These are phyloP conservation scores for Periconia digitata DNA, from an alignment of 2,329 filamentous ascomycete genomes.

Conservation along the genomic window DNA sequence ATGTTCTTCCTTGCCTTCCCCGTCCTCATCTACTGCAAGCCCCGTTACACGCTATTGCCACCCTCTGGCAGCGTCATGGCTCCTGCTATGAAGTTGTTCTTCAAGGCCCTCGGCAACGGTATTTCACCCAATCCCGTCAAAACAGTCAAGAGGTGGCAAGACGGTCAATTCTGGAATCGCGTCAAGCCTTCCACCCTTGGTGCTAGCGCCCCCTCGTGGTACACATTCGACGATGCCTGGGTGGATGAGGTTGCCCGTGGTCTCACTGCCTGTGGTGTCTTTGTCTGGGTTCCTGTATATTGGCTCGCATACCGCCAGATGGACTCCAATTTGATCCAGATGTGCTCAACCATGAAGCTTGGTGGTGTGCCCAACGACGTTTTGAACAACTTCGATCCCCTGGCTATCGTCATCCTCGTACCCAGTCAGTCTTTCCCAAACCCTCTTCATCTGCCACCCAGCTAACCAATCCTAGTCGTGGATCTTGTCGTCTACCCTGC, in stretches of 20 bases:
- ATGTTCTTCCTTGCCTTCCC: conserved; percentile 63
- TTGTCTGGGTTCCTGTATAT: conserved; percentile 65
- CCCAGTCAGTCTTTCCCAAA: conserved; percentile 53
- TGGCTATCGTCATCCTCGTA: conserved; percentile 74
- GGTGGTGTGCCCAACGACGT: conserved; percentile 77
- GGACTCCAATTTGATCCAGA: conserved; percentile 64
- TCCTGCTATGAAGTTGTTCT: conserved; percentile 64
- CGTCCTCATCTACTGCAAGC: conserved; percentile 62
- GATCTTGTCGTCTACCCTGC: conserved; percentile 66
- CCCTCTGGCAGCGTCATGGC: conserved; percentile 69
- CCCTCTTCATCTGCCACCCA: conserved; percentile 41
- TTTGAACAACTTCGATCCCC: conserved; percentile 73
- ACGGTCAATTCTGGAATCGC: conserved; percentile 62
- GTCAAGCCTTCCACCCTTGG: conserved; percentile 66
- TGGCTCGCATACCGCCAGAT: conserved; percentile 71
- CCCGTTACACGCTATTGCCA: conserved; percentile 61
- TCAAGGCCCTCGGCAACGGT: conserved; percentile 55
- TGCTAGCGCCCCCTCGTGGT: conserved; percentile 63
- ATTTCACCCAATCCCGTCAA: conserved; percentile 59
- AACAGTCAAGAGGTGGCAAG: conserved; percentile 58
- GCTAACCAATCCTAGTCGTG: conserved; percentile 35
- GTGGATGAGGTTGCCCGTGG: conserved; percentile 77
- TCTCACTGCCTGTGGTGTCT: conserved; percentile 40
- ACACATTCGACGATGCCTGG: conserved; percentile 79
- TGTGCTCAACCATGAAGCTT: conserved; percentile 67